Percentiles rank a stretch among this genome's conserved stretches.
These are phyloP conservation scores for Stephania yunnanensis DNA, from an alignment of 164 flowering plant species.

Conservation along the genomic window DNA sequence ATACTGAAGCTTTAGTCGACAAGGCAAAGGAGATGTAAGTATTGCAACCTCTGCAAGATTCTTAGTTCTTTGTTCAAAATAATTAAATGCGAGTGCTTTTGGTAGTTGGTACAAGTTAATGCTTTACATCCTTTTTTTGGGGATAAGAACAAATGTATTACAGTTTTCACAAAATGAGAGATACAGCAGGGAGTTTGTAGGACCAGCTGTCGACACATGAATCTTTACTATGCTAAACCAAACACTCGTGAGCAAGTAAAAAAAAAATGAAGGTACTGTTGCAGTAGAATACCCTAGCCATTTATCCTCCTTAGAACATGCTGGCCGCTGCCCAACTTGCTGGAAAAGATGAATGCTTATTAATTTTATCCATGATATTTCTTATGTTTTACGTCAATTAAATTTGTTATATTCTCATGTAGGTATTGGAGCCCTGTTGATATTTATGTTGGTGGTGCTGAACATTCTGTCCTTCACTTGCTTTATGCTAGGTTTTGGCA, in stretches of 20 bases:
- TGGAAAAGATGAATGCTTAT: too few relatives aligned
- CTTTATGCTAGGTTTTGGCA: conserved; percentile 97
- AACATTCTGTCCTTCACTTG: conserved; percentile 96
- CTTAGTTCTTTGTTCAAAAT: background rate
- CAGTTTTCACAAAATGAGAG: too few relatives aligned
- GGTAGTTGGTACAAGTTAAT: background rate
- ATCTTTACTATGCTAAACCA: too few relatives aligned
- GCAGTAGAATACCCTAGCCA: too few relatives aligned
- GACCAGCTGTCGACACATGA: too few relatives aligned
- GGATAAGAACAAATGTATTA: too few relatives aligned
- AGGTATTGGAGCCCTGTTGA: conserved; percentile 99
- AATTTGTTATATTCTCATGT: conserved; percentile 12
- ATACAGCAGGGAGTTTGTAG: too few relatives aligned
- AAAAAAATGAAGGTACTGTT: too few relatives aligned
- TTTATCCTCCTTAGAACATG: too few relatives aligned
- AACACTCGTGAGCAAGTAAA: too few relatives aligned
- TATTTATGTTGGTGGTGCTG: conserved; percentile 97
- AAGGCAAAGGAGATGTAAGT: conserved; percentile 71
- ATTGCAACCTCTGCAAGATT: conserved; percentile 7
- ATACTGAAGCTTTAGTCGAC: conserved; percentile 67
- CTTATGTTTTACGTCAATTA: background rate
- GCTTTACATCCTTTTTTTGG: background rate
- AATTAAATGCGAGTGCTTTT: background rate
- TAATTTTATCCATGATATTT: too few relatives aligned
- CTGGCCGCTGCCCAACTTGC: too few relatives aligned